Evolutionary conservation across 257 asterid genomes (phyloP).

Genomic region (Misopates orontium): DNA sequence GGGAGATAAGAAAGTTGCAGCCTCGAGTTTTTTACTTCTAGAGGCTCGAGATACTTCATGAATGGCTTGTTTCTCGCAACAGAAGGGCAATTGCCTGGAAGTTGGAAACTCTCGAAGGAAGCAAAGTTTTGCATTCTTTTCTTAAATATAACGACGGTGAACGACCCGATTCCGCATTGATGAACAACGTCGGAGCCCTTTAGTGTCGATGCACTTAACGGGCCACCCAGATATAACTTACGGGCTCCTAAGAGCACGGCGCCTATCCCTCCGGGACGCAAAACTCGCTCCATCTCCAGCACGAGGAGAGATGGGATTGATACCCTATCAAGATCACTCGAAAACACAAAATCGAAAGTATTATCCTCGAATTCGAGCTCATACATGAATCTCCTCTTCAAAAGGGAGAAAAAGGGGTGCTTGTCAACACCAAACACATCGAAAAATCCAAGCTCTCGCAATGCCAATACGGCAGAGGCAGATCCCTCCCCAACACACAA

Average conservation of each 20-base stretch:
- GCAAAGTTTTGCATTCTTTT: constrained; percentile 46
- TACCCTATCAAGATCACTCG: constrained; percentile 65
- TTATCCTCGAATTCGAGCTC: constrained; percentile 64
- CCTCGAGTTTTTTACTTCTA: constrained; percentile 20
- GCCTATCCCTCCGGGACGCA: constrained; percentile 79
- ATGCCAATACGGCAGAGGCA: constrained; percentile 47
- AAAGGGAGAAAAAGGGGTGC: constrained; percentile 74
- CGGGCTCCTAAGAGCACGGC: constrained; percentile 61
- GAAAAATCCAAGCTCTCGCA: constrained; percentile 64
- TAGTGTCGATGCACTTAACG: constrained; percentile 46
- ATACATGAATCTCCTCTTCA: constrained; percentile 64
- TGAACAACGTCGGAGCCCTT: constrained; percentile 61
- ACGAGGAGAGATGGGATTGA: constrained; percentile 73
- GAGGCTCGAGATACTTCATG: constrained; percentile 69
- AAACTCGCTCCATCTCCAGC: constrained; percentile 81
- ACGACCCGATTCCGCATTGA: constrained; percentile 53
- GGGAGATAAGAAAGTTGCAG: constrained; percentile 55
- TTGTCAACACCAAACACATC: constrained; percentile 53
- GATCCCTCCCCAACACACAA: constrained; percentile 75
- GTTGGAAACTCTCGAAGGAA: constrained; percentile 47
- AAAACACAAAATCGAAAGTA: constrained; percentile 74
- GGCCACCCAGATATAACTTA: constrained; percentile 43
- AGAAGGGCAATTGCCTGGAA: constrained; percentile 71
- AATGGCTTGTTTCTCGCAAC: constrained; percentile 50
- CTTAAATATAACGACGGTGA: constrained; percentile 57